Percentiles rank a stretch among this genome's conserved stretches.
Evolutionary conservation across 176 grass and related monocot genomes (phyloP).

Genomic region (Triticum monococcum): DNA sequence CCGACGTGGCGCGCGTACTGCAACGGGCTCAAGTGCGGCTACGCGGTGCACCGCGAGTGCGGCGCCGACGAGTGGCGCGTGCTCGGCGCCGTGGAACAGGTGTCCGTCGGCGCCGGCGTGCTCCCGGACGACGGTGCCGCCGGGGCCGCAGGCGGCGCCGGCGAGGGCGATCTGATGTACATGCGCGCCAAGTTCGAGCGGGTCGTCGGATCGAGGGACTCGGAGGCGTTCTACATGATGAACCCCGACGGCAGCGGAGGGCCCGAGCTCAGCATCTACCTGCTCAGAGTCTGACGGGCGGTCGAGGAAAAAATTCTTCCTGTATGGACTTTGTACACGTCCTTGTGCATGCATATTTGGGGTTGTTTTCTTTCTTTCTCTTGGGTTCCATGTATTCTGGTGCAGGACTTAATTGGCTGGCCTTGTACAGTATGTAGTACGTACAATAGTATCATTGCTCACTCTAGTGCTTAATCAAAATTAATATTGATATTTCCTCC

Average conservation of each 20-base stretch:
- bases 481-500: not conserved
- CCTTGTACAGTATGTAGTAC: constrained; percentile 30
- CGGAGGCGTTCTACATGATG: constrained; percentile 96
- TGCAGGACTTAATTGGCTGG: constrained; percentile 4
- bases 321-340: constrained; percentile 15
- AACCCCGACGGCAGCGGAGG: constrained; percentile 71
- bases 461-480: not conserved
- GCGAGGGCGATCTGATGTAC: constrained; percentile 82
- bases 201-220: constrained; percentile 78
- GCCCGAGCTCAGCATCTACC: constrained; percentile 87
- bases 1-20: constrained; percentile 86
- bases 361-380: not conserved
- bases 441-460: constrained; percentile 29
- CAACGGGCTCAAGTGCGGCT: constrained; percentile 90
- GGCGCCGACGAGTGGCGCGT: constrained; percentile 74
- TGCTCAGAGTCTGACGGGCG: constrained; percentile 56
- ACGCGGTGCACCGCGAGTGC: constrained; percentile 69
- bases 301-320: not conserved
- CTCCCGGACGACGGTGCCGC: constrained; percentile 47
- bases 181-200: constrained; percentile 90
- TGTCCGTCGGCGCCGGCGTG: constrained; percentile 81
- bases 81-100: constrained; percentile 62
- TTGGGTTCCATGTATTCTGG: constrained; percentile 41
- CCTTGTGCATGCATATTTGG: not conserved
- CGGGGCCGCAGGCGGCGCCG: not conserved